phyloP scores from a whole-genome alignment of 208 protist genomes.

The Trypanosoma platydactyli region DNA sequence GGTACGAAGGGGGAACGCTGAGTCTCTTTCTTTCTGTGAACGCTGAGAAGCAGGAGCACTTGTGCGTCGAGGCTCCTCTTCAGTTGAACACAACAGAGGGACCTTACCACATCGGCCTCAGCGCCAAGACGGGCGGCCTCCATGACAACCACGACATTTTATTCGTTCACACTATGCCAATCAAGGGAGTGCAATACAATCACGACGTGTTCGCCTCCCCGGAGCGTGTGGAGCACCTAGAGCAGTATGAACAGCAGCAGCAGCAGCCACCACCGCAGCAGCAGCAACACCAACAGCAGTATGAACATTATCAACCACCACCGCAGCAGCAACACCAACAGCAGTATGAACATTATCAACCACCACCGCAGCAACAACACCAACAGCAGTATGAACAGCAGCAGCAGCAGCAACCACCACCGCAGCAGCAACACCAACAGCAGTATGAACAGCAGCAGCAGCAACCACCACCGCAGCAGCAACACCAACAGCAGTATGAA shows the following conservation, averaged over 20 bases:
- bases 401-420: conserved; percentile 4
- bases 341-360: conserved; percentile 1
- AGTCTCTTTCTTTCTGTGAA: conserved; percentile 46
- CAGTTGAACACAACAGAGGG: conserved; percentile 30
- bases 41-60: conserved; percentile 41
- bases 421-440: conserved; percentile 8
- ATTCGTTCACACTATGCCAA: conserved; percentile 65
- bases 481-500: neutral
- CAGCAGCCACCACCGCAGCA: conserved; percentile 30
- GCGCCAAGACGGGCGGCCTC: conserved; percentile 59
- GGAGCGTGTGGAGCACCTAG: conserved; percentile 10
- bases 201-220: conserved; percentile 46
- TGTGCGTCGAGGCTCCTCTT: conserved; percentile 46
- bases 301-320: neutral
- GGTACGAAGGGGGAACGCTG: conserved; percentile 43
- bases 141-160: conserved; percentile 72
- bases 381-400: neutral
- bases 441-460: conserved; percentile 34
- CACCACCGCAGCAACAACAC: neutral
- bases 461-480: conserved; percentile 21
- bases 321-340: neutral
- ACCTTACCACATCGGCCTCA: conserved; percentile 68
- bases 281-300: conserved; percentile 4
- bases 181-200: conserved; percentile 49
- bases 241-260: neutral